Evolutionary conservation across 345 rosid species (phyloP), one percentile per base, ranked within the genome.

Genomic region (Laguncularia racemosa): DNA sequence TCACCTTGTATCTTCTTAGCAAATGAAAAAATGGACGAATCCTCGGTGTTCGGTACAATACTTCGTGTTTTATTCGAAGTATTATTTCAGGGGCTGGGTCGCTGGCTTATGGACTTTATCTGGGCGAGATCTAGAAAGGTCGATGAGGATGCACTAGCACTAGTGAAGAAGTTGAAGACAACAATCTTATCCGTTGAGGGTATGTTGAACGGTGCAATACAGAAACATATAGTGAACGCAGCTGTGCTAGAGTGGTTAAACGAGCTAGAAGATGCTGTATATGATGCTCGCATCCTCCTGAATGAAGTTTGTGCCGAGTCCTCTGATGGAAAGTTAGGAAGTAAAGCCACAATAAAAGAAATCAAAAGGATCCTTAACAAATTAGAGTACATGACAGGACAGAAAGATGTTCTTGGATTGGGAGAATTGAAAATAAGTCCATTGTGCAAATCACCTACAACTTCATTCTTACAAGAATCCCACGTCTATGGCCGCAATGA

Each of bases 401-500:
- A 59, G 40, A 50, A 53, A 45, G 55, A 61, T 10, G 53, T 20
- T 9, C 69, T 74, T 8, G 64, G 61, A 13, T 54, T 67, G 56
- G 52, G 51, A 21, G 52, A 54, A 33, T 23, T 14, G 3, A 45
- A 52, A 23, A 47, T 11, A 16, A 14, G 52, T 6, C 9, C 20
- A 5, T 28, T 12, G 38, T 56, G 17, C 6, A 55, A 58, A 52
- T 18, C 40, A 2, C 61, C 48, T 0, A 33, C 53, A 2, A 63
- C 79, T 6, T 78, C 72, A 44, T 48, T 71, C 56, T 52, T 46
- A 17, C 53, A 60, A 8, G 58, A 56, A 13, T 16, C 59, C 17
- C 46, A 47, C 15, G 55, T 75, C 38, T 61, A 12, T 50, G 72
- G 76, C 16, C 58, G 83, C 60, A 70, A 33, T 11, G 4, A n/a